Conservation (phyloP, 306 rosid genomes). For the Lagenaria siceraria region DNA sequence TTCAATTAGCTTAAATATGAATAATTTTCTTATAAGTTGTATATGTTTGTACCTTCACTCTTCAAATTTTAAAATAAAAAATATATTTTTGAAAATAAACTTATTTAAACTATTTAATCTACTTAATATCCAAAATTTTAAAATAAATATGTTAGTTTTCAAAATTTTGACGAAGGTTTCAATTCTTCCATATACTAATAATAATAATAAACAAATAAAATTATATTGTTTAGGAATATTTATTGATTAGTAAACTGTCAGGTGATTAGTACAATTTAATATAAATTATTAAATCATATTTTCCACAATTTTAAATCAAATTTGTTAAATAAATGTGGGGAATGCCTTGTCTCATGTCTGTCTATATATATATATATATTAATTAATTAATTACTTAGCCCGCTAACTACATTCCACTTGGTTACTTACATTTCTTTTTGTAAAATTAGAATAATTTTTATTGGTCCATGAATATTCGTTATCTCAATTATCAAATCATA, state of each 20-base stretch:
- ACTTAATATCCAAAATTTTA: too few species aligned
- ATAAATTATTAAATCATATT: background rate
- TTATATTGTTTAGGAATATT: background rate
- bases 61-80: too few species aligned
- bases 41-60: too few species aligned
- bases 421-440: background rate
- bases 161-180: background rate
- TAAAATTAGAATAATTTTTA: background rate
- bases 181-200: background rate
- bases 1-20: too few species aligned
- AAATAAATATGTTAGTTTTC: background rate
- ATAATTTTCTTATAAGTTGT: too few species aligned
- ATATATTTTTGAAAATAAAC: too few species aligned
- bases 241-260: background rate
- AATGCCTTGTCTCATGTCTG: background rate
- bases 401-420: background rate
- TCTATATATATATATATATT: background rate
- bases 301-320: background rate
- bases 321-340: background rate
- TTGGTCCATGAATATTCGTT: background rate
- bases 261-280: background rate
- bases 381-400: background rate
- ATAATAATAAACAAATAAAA: too few species aligned
- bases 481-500: background rate
- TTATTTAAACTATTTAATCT: too few species aligned